phyloP scores from a whole-genome alignment of 2,329 filamentous ascomycete species.

The Diaporthe batatas region DNA sequence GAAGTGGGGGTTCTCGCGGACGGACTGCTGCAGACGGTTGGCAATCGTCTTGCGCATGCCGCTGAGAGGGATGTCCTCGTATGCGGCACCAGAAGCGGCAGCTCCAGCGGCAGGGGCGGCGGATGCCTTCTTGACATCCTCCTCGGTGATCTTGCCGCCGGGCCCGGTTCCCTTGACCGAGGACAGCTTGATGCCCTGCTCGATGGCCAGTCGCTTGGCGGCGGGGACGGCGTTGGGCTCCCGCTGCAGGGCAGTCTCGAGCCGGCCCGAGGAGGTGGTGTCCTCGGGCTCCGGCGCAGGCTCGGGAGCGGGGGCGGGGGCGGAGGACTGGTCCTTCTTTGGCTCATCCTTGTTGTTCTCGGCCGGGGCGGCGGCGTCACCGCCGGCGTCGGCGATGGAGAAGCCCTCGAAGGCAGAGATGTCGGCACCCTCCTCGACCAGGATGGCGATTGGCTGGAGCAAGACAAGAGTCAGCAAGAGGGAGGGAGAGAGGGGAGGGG shows the following conservation, averaged over 20 bases:
- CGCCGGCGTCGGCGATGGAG: slow-evolving; percentile 89
- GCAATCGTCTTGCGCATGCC: slow-evolving; percentile 99
- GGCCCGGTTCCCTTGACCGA: slow-evolving; percentile 88
- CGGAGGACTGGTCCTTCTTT: slow-evolving; percentile 70
- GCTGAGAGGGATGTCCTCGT: slow-evolving; percentile 85
- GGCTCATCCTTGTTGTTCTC: slow-evolving; percentile 74
- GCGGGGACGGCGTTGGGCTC: slow-evolving; percentile 79
- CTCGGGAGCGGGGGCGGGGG: slow-evolving; percentile 66
- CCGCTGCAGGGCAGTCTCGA: slow-evolving; percentile 88
- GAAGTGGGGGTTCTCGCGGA: slow-evolving; percentile 97
- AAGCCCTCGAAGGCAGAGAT: slow-evolving; percentile 90
- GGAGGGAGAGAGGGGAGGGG: too few species aligned
- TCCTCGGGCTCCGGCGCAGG: slow-evolving; percentile 73
- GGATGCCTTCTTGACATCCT: slow-evolving; percentile 90
- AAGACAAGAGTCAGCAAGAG: slow-evolving; percentile 36
- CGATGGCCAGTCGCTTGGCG: slow-evolving; percentile 85
- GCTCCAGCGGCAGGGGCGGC: slow-evolving; percentile 62
- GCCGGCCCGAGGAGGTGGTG: slow-evolving; percentile 78
- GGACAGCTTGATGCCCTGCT: slow-evolving; percentile 84
- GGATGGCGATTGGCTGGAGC: slow-evolving; percentile 88
- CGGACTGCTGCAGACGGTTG: slow-evolving; percentile 87
- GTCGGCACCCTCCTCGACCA: slow-evolving; percentile 93
- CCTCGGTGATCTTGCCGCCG: slow-evolving; percentile 88
- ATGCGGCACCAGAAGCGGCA: slow-evolving; percentile 72
- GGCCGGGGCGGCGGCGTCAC: slow-evolving; percentile 75